Percentiles rank a stretch among this genome's conserved stretches.
Conservation (phyloP, 352 stramenopile genomes). For the Phytophthora fragariaefolia region DNA sequence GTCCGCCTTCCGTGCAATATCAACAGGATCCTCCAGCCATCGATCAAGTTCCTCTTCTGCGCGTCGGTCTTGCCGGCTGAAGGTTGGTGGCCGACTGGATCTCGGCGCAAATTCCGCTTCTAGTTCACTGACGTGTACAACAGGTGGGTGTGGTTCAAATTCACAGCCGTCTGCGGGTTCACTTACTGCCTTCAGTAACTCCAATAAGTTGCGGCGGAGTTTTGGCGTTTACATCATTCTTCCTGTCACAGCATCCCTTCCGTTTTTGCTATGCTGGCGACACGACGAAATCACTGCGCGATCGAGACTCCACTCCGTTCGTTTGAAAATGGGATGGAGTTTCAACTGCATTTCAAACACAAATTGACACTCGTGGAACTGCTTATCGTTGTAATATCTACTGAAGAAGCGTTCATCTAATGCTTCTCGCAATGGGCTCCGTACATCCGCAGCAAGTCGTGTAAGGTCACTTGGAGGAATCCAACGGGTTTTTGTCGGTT, state of each 20-base stretch:
- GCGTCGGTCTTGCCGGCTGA: conserved; percentile 1
- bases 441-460: conserved; percentile 8
- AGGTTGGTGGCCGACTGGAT: background rate
- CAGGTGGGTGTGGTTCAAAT: background rate
- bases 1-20: background rate
- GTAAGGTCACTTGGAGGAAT: conserved; percentile 16
- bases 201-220: conserved; percentile 16
- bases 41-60: conserved; percentile 19
- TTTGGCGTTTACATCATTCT: conserved; percentile 11
- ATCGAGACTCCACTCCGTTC: conserved; percentile 3
- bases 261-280: conserved; percentile 4
- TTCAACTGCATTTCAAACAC: conserved; percentile 17
- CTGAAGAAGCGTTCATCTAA: conserved; percentile 19
- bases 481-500: conserved; percentile 18
- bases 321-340: conserved; percentile 18
- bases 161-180: conserved; percentile 13
- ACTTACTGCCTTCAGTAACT: background rate
- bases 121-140: background rate
- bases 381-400: conserved; percentile 5
- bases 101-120: conserved; percentile 11
- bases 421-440: background rate
- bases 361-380: conserved; percentile 11
- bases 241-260: conserved; percentile 4
- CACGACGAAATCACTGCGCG: conserved; percentile 14
- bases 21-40: conserved; percentile 11